Conservation (phyloP, 2,329 filamentous ascomycete species). For the Bipolaris victoriae region DNA sequence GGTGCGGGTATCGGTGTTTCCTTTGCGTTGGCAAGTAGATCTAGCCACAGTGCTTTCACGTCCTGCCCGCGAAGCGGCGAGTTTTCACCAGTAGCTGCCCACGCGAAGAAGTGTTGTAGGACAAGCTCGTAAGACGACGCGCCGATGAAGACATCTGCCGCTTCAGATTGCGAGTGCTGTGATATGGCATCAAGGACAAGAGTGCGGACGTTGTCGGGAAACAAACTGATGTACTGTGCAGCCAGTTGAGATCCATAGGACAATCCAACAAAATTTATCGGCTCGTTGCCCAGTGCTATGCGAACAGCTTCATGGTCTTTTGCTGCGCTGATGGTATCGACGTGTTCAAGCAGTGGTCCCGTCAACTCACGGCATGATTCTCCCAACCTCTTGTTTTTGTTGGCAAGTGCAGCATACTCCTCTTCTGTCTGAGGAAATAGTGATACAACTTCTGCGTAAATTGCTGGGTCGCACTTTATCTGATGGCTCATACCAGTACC, state of each 20-base stretch:
- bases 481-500: conserved; percentile 53
- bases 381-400: conserved; percentile 50
- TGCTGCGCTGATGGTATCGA: conserved; percentile 49
- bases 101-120: conserved; percentile 49
- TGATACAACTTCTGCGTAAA: conserved; percentile 48
- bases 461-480: conserved; percentile 48
- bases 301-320: conserved; percentile 48
- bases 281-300: conserved; percentile 42
- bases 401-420: conserved; percentile 48
- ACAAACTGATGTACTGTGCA: conserved; percentile 54
- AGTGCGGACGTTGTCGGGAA: conserved; percentile 51
- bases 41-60: conserved; percentile 27
- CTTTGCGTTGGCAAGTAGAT: conserved; percentile 35
- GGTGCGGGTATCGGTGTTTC: conserved; percentile 46
- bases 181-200: conserved; percentile 55
- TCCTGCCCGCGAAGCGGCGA: conserved; percentile 43
- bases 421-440: conserved; percentile 48
- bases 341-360: conserved; percentile 50
- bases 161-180: conserved; percentile 50
- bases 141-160: conserved; percentile 47
- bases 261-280: conserved; percentile 51
- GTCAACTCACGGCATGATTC: conserved; percentile 51
- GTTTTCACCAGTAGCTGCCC: conserved; percentile 40
- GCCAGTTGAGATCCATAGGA: conserved; percentile 57
- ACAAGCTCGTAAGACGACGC: conserved; percentile 46